Evolutionary conservation across 164 flowering plant genomes (phyloP).

Genomic region (Vitis riparia): DNA sequence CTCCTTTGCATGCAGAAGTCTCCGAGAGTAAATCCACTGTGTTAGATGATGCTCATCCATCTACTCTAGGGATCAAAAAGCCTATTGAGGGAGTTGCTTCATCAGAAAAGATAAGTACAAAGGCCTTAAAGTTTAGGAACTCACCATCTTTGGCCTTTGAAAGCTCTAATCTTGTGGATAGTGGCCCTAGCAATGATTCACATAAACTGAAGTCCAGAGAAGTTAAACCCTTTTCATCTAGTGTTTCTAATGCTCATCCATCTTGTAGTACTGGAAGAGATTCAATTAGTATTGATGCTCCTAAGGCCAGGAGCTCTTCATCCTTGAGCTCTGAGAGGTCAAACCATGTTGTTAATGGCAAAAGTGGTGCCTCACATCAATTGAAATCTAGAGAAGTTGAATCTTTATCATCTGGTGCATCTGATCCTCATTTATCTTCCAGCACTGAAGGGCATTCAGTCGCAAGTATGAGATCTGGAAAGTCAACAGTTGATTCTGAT

Average conservation of each 20-base stretch:
- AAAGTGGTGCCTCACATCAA: slow-evolving; percentile 15
- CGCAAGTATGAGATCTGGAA: slow-evolving; percentile 1
- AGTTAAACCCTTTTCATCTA: slow-evolving; percentile 21
- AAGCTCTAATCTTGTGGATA: slow-evolving; percentile 12
- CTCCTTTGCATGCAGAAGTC: slow-evolving; percentile 15
- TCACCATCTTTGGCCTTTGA: slow-evolving; percentile 16
- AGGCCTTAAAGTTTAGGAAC: slow-evolving; percentile 4
- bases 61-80: slow-evolving; percentile 10
- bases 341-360: slow-evolving; percentile 11
- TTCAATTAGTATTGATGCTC: slow-evolving; percentile 12
- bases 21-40: slow-evolving; percentile 11
- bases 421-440: slow-evolving; percentile 26
- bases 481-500: slow-evolving; percentile 27
- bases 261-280: slow-evolving; percentile 12
- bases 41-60: slow-evolving; percentile 17
- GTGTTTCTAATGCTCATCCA: slow-evolving; percentile 19
- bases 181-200: slow-evolving; percentile 6
- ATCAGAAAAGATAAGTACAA: slow-evolving; percentile 12
- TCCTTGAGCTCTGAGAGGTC: slow-evolving; percentile 16
- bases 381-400: slow-evolving; percentile 22
- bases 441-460: slow-evolving; percentile 11
- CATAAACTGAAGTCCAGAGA: slow-evolving; percentile 16
- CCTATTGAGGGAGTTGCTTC: slow-evolving; percentile 17
- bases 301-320: slow-evolving; percentile 12
- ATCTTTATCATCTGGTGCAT: slow-evolving; percentile 26